These are phyloP conservation scores for Lyophyllum decastes DNA, from an alignment of 768 basidiomycete genomes.

Conservation along the genomic window DNA sequence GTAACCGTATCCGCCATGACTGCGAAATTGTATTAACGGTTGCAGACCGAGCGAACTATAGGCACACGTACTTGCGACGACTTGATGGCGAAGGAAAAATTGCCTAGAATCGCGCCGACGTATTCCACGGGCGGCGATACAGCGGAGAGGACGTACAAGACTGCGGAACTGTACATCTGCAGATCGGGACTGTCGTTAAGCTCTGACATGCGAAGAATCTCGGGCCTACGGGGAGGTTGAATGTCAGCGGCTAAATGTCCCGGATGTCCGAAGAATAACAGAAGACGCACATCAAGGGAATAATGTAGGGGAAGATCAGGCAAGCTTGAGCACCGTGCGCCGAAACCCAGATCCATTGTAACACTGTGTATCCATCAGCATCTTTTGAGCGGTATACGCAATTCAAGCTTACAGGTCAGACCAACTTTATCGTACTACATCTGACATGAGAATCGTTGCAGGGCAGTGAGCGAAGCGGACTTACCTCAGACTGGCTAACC, in stretches of 20 bases:
- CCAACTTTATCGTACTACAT: constrained; percentile 84
- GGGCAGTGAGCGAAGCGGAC: constrained; percentile 11
- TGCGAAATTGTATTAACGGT: constrained; percentile 24
- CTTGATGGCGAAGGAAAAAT: constrained; percentile 72
- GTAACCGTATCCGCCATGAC: constrained; percentile 91
- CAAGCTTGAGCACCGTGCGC: constrained; percentile 76
- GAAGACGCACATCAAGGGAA: constrained; percentile 70
- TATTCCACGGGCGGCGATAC: constrained; percentile 73
- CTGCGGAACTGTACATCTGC: constrained; percentile 77
- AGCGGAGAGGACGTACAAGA: constrained; percentile 81
- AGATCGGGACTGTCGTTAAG: constrained; percentile 84
- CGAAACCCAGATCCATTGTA: constrained; percentile 80
- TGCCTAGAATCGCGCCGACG: constrained; percentile 57
- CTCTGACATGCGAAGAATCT: constrained; percentile 88
- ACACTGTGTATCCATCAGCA: constrained; percentile 44
- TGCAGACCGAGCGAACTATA: not conserved
- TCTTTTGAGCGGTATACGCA: constrained; percentile 2
- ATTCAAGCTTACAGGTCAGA: constrained; percentile 61
- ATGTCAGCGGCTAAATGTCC: not conserved
- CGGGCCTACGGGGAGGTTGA: constrained; percentile 55
- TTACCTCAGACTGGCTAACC: constrained; percentile 77
- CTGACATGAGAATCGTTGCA: constrained; percentile 9
- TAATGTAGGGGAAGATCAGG: constrained; percentile 74
- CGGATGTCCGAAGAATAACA: not conserved
- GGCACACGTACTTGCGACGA: constrained; percentile 62